Evolutionary conservation across 352 stramenopile species (phyloP).

Genomic region (Aphanomyces euteiches): DNA sequence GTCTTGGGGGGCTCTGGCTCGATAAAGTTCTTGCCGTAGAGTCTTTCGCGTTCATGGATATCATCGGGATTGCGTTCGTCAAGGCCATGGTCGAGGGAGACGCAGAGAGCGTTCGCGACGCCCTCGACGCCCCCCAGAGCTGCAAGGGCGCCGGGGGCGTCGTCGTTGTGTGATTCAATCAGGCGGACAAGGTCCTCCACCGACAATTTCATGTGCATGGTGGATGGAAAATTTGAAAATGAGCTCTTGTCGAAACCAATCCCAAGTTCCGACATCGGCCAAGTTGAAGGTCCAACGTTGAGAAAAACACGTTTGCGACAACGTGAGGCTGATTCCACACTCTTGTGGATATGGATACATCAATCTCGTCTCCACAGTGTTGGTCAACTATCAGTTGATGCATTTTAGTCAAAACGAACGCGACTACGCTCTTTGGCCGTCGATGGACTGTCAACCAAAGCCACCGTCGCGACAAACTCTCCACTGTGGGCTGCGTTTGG

Average conservation of each 20-base stretch:
- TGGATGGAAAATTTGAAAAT: slow-evolving; percentile 1
- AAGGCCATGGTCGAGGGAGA: slow-evolving; percentile 50
- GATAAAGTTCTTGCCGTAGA: slow-evolving; percentile 39
- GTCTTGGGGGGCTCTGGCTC: slow-evolving; percentile 30
- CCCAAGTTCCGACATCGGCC: not conserved
- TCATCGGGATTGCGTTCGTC: slow-evolving; percentile 46
- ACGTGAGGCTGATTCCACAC: too few relatives aligned
- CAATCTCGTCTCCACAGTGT: too few relatives aligned
- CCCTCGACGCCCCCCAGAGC: slow-evolving; percentile 51
- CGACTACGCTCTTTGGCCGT: too few relatives aligned
- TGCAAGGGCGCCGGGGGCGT: slow-evolving; percentile 46
- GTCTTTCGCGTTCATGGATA: slow-evolving; percentile 44
- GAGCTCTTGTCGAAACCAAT: not conserved
- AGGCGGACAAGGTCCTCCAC: slow-evolving; percentile 54
- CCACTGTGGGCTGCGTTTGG: too few relatives aligned
- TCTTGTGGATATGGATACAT: too few relatives aligned
- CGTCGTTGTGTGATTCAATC: slow-evolving; percentile 55
- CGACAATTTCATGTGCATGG: not conserved
- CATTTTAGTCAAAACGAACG: too few relatives aligned
- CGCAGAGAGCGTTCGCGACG: slow-evolving; percentile 42
- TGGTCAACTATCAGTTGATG: too few relatives aligned
- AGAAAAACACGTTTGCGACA: too few relatives aligned
- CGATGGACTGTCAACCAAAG: too few relatives aligned
- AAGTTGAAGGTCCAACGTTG: too few relatives aligned
- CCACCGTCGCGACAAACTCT: too few relatives aligned